Percentiles rank a stretch among this genome's conserved stretches.
phyloP scores from a whole-genome alignment of 805 yeast species.

The Maudiozyma pseudohumilis region DNA sequence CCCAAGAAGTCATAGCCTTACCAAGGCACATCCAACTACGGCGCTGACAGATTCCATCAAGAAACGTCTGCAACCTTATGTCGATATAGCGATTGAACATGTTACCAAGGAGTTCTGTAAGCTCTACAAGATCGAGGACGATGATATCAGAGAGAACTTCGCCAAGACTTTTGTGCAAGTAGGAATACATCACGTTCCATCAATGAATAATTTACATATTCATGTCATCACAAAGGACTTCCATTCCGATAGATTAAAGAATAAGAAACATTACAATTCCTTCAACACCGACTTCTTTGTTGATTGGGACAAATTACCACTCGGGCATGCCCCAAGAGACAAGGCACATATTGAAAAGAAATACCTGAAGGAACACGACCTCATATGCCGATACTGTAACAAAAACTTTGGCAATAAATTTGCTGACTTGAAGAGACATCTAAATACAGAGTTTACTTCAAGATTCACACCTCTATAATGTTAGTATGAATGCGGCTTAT shows the following conservation, averaged over 20 bases:
- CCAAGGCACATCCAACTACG: constrained; percentile 39
- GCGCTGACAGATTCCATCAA: constrained; percentile 34
- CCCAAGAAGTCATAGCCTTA: constrained; percentile 38
- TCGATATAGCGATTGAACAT: constrained; percentile 21
- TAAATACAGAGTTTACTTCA: constrained; percentile 30
- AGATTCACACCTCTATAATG: not conserved
- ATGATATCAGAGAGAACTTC: constrained; percentile 12
- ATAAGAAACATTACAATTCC: constrained; percentile 59
- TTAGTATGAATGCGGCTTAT: too few species aligned
- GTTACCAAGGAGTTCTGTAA: constrained; percentile 22
- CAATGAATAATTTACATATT: constrained; percentile 58
- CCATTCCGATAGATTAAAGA: constrained; percentile 43
- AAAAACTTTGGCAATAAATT: constrained; percentile 36
- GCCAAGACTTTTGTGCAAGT: constrained; percentile 31
- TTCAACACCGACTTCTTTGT: constrained; percentile 61
- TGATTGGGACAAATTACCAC: constrained; percentile 40
- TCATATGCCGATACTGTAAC: constrained; percentile 36
- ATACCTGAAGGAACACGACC: constrained; percentile 25
- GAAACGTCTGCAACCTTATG: constrained; percentile 32
- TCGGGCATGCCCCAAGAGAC: constrained; percentile 18
- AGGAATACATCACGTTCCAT: constrained; percentile 67
- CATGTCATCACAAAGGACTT: constrained; percentile 66
- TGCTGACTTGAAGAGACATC: constrained; percentile 33
- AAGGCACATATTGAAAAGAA: constrained; percentile 33
- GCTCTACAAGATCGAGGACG: constrained; percentile 5